These are phyloP conservation scores for Suillus bovinus DNA, from an alignment of 768 basidiomycete species.

Conservation along the genomic window DNA sequence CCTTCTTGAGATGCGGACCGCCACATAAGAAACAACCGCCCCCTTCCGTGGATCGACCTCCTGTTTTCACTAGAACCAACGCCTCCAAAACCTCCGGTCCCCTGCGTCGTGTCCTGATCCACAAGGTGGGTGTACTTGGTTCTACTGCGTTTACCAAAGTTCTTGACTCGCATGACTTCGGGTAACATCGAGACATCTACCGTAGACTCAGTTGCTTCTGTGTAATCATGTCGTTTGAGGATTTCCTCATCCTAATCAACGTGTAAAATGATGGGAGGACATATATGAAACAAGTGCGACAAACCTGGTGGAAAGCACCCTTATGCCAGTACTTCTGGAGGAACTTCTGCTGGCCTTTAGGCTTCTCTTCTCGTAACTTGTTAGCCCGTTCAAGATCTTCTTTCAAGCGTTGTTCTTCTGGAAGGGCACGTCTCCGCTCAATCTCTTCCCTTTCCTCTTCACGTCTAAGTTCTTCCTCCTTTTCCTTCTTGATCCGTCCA, in stretches of 20 bases:
- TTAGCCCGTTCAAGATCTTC: conserved; percentile 91
- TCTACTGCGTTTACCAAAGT: conserved; percentile 90
- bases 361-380: conserved; percentile 81
- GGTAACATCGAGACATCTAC: conserved; percentile 88
- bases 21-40: conserved; percentile 93
- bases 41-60: conserved; percentile 53
- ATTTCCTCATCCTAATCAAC: conserved; percentile 79
- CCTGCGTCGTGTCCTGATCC: conserved; percentile 87
- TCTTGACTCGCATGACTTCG: conserved; percentile 94
- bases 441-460: conserved; percentile 90
- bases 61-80: conserved; percentile 50
- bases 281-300: conserved; percentile 19
- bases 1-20: conserved; percentile 91
- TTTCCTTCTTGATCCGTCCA: conserved; percentile 90
- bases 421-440: conserved; percentile 87
- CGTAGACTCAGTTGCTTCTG: conserved; percentile 86
- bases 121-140: conserved; percentile 96
- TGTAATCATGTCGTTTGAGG: conserved; percentile 80
- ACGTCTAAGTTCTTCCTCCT: conserved; percentile 78
- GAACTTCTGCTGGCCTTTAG: conserved; percentile 89
- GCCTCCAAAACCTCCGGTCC: conserved; percentile 67
- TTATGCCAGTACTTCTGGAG: conserved; percentile 99
- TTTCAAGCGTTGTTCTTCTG: conserved; percentile 88
- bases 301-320: conserved; percentile 96
- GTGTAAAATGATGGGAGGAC: conserved; percentile 17